phyloP scores from a whole-genome alignment of 805 yeast species.

The Danielia reshetovae region DNA sequence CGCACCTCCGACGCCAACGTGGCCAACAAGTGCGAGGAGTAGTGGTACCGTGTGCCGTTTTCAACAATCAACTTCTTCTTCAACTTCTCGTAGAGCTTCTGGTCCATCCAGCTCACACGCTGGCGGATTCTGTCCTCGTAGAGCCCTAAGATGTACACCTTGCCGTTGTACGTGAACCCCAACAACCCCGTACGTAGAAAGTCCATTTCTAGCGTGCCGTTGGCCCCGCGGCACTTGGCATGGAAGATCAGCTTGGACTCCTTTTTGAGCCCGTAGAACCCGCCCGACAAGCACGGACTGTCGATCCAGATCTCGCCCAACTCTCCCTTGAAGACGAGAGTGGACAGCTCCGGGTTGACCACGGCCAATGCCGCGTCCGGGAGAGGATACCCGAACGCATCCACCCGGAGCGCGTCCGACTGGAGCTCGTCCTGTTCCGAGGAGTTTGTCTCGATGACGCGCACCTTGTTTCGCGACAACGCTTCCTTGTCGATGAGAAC shows the following conservation, averaged over 20 bases:
- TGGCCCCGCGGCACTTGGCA: constrained; percentile 72
- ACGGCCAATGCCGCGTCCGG: constrained; percentile 93
- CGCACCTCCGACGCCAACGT: constrained; percentile 79
- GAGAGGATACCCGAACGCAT: constrained; percentile 90
- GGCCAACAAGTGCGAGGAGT: constrained; percentile 81
- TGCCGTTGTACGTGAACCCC: constrained; percentile 86
- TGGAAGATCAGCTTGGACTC: constrained; percentile 74
- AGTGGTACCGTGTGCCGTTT: constrained; percentile 59
- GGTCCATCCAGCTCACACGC: constrained; percentile 62
- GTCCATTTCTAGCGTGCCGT: constrained; percentile 67
- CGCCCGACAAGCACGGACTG: constrained; percentile 85
- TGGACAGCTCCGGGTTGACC: constrained; percentile 87
- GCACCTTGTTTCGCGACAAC: constrained; percentile 65
- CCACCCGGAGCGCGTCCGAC: constrained; percentile 56
- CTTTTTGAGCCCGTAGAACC: constrained; percentile 69
- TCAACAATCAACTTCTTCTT: constrained; percentile 32
- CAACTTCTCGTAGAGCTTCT: constrained; percentile 29
- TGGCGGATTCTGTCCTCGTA: constrained; percentile 91
- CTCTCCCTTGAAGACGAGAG: constrained; percentile 67
- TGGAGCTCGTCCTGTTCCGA: constrained; percentile 38
- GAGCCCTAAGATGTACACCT: constrained; percentile 80
- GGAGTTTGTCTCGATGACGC: constrained; percentile 58
- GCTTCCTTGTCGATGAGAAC: constrained; percentile 71
- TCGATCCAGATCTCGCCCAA: constrained; percentile 99
- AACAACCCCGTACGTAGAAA: constrained; percentile 87